Base-by-base conservation (phyloP, 352 stramenopile genomes). In the Globisporangium lucens region DNA sequence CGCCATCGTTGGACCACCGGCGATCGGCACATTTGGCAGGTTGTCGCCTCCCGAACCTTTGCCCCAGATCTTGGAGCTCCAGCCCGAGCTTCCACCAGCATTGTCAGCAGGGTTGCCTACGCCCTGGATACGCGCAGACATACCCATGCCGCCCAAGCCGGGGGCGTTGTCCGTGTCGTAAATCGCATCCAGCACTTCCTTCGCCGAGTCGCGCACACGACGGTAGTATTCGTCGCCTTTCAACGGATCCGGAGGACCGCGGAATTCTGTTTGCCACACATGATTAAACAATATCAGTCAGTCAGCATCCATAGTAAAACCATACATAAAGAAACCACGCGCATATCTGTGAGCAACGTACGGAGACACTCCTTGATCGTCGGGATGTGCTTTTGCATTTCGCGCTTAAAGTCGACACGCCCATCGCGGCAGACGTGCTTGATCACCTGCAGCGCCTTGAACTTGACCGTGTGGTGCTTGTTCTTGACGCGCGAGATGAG, bases 391-490 rank as follows among this genome's bases (percentile, higher is more conserved):
- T 91, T 89, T 61, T 97, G 89, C 89, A 98, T 97, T 69, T 95
- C 86, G 63, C 87, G 85, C 76, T 96, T 96, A 65, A 98, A 98
- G 62, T 97, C 90, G 8, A 91, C 77, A 71, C 90, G 83, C 55
- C 91, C 92, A 49, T 94, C 87, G 56, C 90, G 85, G 63, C 91
- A 97, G 49, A 97, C 88, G 71, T 97, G 89, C 75, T 98, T 98
- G 74, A 97, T 97, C 38, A 98, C 91, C 68, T 97, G 85, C 35
- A 98, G 82, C 58, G 87, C 91, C 79, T 99, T 99, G 72, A 83
- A 94, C 78, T 98, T 98, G 72, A 98, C 82, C 69, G 97, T 98
- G 73, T 95, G 88, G 77, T 99, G 97, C 74, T 97, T 97, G 74
- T 98, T 98, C 76, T 94, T 90, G 58, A 98, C 85, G 65, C 94